phyloP scores from a whole-genome alignment of 2,329 filamentous ascomycete genomes.

The Venturia nashicola region DNA sequence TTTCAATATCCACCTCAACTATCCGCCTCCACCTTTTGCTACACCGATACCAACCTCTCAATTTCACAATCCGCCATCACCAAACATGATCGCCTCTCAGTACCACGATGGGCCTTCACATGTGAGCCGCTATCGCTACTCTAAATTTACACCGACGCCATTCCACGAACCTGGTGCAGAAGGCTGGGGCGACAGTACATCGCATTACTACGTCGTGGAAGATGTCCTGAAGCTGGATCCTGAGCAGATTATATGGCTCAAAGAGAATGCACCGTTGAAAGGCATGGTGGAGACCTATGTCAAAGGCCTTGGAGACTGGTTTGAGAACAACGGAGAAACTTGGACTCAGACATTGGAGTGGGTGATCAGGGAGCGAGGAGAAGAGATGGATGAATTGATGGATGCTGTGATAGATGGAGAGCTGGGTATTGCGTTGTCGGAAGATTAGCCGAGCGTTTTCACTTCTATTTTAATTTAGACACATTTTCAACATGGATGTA shows the following conservation, averaged over 20 bases:
- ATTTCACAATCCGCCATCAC: constrained; percentile 7
- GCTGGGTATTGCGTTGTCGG: constrained; percentile 46
- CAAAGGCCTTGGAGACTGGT: constrained; percentile 43
- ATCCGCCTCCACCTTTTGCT: constrained; percentile 22
- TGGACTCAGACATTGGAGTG: constrained; percentile 46
- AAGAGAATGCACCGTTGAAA: constrained; percentile 43
- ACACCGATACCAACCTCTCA: not conserved
- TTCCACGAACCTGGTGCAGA: constrained; percentile 43
- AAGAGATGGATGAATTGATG: constrained; percentile 45
- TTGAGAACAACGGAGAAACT: constrained; percentile 51
- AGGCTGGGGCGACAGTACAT: constrained; percentile 52
- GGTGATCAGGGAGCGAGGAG: constrained; percentile 43
- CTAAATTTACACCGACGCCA: constrained; percentile 34
- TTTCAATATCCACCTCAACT: constrained; percentile 41
- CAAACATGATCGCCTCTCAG: constrained; percentile 19
- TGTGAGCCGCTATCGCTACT: constrained; percentile 27
- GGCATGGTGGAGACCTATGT: constrained; percentile 45
- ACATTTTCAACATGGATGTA: not conserved
- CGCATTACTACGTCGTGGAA: constrained; percentile 51
- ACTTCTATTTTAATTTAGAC: not conserved
- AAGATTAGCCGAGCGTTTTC: constrained; percentile 8
- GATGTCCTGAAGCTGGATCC: constrained; percentile 54
- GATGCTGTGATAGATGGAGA: constrained; percentile 55
- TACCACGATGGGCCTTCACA: constrained; percentile 12
- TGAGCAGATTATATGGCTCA: constrained; percentile 44